Evolutionary conservation across 2,329 filamentous ascomycete species (phyloP), one percentile per base, ranked within the genome.

Genomic region (Xylaria digitata): DNA sequence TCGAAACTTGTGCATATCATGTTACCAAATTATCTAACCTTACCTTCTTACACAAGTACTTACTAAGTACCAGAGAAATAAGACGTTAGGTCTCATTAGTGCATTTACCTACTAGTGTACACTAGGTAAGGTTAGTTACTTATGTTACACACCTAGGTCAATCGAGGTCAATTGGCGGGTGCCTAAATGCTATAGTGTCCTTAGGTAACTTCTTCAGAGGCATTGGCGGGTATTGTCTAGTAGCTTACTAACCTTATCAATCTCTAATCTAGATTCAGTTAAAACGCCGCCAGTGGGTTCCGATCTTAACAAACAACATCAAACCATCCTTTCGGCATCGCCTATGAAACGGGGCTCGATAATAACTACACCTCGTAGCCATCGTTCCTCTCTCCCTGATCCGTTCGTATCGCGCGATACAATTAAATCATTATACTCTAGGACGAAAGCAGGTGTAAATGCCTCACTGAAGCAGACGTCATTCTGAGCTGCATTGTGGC

Each of bases 401-500:
- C 49, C 46, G n/a, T 45, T 30, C n/a, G 13, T 34, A 43, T 21
- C 32, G 13, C 37, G 37, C 37, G 37, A 21, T 21, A 26, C 21
- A 19, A 52, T 50, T n/a, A 17, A 43, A 32, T 52, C 21, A 43
- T 32, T 30, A 8, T 32, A 2, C 19, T 1, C 34, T 2, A 13
- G 11, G 5, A 2, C 26, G 26, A 56, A n/a, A 6, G 9, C 34
- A 50, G 11, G n/a, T n/a, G n/a, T n/a, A 53, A 42, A 63, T 46
- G n/a, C 43, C 26, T 40, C 37, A 42, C 9, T 15, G 7, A 21
- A 23, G 26, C 26, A 26, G 5, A 53, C 21, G 21, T 50, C 34
- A 23, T 40, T 37, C 30, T n/a, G n/a, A 40, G 42, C 53, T 54
- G 23, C 55, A 64, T 59, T 42, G 55, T 54, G 30, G 55, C 62